Conservation (phyloP, 2,329 filamentous ascomycete genomes). For the Microdochium paspali region DNA sequence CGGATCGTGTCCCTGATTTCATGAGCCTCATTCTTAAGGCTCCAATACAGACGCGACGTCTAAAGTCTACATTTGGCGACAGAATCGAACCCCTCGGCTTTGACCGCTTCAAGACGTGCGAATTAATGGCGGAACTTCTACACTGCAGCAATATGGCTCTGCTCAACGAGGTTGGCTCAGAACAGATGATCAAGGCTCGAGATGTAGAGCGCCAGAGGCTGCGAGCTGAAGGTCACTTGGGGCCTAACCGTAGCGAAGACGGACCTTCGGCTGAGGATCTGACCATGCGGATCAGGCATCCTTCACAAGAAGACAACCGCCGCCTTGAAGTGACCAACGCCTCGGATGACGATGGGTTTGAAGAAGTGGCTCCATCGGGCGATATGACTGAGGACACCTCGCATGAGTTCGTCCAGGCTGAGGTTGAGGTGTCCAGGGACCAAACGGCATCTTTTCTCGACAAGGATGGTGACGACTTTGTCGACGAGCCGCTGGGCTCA, state of each 20-base stretch:
- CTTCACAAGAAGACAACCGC: slow-evolving; percentile 50
- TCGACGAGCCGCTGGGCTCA: slow-evolving; percentile 68
- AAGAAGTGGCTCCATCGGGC: slow-evolving; percentile 67
- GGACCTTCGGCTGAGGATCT: slow-evolving; percentile 47
- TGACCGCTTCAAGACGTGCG: slow-evolving; percentile 97
- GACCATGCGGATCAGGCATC: slow-evolving; percentile 46
- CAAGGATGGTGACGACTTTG: slow-evolving; percentile 64
- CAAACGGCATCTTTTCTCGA: slow-evolving; percentile 34
- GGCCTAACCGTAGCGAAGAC: slow-evolving; percentile 30
- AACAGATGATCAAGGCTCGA: slow-evolving; percentile 71
- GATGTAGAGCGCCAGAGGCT: slow-evolving; percentile 76
- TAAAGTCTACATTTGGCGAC: slow-evolving; percentile 81
- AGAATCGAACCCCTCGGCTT: slow-evolving; percentile 93
- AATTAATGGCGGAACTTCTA: slow-evolving; percentile 93
- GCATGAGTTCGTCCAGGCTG: slow-evolving; percentile 56
- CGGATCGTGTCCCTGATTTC: slow-evolving; percentile 84
- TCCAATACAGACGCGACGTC: slow-evolving; percentile 60
- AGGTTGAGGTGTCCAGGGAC: slow-evolving; percentile 37
- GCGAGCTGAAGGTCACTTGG: slow-evolving; percentile 66
- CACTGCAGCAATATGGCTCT: slow-evolving; percentile 99
- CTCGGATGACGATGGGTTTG: slow-evolving; percentile 85
- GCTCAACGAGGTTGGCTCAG: slow-evolving; percentile 82
- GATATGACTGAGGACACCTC: slow-evolving; percentile 67
- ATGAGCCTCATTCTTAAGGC: slow-evolving; percentile 82
- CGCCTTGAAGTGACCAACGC: slow-evolving; percentile 70